phyloP scores from a whole-genome alignment of 2,329 filamentous ascomycete species.

The Penicillium sp. region DNA sequence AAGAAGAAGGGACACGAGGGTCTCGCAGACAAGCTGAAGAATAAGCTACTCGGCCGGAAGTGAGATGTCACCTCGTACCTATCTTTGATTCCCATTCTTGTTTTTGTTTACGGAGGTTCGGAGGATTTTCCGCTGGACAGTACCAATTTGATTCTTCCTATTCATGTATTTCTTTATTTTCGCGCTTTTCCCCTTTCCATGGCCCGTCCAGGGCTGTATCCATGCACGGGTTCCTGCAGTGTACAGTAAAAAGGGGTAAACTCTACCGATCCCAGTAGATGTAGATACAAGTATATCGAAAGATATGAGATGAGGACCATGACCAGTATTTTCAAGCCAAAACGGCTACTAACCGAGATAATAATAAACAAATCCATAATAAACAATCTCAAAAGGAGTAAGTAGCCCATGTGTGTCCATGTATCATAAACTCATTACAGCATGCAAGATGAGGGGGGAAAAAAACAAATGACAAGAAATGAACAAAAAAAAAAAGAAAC shows the following conservation, averaged over 20 bases:
- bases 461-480: background rate
- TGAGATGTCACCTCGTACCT: constrained; percentile 7
- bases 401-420: constrained; percentile 14
- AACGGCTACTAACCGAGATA: background rate
- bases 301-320: background rate
- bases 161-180: background rate
- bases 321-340: background rate
- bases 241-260: background rate
- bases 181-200: background rate
- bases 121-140: background rate
- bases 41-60: constrained; percentile 40
- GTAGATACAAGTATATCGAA: background rate
- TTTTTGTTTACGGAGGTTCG: background rate
- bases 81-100: constrained; percentile 26
- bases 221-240: background rate
- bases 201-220: background rate
- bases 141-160: background rate
- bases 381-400: background rate
- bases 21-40: constrained; percentile 53
- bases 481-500: background rate
- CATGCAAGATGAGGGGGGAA: constrained; percentile 12
- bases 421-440: constrained; percentile 28
- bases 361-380: background rate
- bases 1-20: constrained; percentile 38
- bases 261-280: background rate